Evolutionary conservation across 495 filamentous ascomycete genomes (phyloP).

Genomic region (Hyphodiscus hymeniophilus): DNA sequence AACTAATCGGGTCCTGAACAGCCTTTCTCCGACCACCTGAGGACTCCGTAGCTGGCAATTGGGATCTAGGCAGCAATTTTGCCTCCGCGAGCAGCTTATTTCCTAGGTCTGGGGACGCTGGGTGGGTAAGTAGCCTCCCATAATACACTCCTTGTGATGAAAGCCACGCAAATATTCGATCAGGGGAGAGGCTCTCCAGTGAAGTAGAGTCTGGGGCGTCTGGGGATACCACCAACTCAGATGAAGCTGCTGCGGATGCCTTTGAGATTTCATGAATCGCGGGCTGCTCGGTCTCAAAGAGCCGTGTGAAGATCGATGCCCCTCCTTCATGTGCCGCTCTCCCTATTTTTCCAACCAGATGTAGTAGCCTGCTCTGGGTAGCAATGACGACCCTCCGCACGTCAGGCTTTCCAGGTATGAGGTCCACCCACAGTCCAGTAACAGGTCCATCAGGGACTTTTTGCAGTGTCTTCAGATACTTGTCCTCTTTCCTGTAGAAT

Average conservation of each 20-base stretch:
- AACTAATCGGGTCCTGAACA: conserved; percentile 60
- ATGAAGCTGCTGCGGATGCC: conserved; percentile 46
- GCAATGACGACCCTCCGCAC: conserved; percentile 66
- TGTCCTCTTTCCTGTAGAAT: conserved; percentile 91
- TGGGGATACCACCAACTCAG: conserved; percentile 66
- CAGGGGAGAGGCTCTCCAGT: conserved; percentile 34
- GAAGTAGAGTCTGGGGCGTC: conserved; percentile 45
- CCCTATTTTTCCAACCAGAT: conserved; percentile 69
- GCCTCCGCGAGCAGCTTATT: conserved; percentile 58
- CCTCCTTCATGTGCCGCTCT: conserved; percentile 70
- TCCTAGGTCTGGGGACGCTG: conserved; percentile 48
- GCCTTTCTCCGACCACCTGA: conserved; percentile 53
- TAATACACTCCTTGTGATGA: conserved; percentile 81
- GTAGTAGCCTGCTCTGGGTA: conserved; percentile 64
- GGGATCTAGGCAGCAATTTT: conserved; percentile 63
- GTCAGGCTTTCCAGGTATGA: conserved; percentile 55
- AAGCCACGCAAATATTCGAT: conserved; percentile 85
- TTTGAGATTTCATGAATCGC: conserved; percentile 57
- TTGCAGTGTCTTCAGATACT: conserved; percentile 74
- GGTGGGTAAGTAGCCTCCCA: conserved; percentile 56
- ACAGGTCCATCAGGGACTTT: conserved; percentile 70
- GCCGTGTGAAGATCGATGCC: conserved; percentile 69
- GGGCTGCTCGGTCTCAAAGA: conserved; percentile 83
- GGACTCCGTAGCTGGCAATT: conserved; percentile 60
- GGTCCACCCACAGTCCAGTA: conserved; percentile 75